Evolutionary conservation across 306 rosid genomes (phyloP), one percentile per base, ranked within the genome.

Genomic region (Argentina anserina): DNA sequence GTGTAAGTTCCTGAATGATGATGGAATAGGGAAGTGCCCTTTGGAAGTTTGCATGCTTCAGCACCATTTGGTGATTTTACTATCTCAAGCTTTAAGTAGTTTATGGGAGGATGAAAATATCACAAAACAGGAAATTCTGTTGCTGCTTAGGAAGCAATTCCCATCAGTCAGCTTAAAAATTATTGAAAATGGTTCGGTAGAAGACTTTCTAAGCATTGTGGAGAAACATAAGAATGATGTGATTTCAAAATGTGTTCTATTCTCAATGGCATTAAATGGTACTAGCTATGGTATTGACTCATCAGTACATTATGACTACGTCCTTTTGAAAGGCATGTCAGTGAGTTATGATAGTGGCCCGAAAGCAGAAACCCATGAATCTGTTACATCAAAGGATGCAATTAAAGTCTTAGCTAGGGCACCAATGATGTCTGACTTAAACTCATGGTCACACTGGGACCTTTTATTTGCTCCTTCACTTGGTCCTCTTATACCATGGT

Each of bases 391-490:
- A 40, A 87, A 81, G 86, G 90, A 85, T 69, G 98, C 98, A 66
- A 72, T 91, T 69, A 81, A 86, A 74, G 82, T 88, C 75, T 76
- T 94, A 67, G 86, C 78, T 3, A 86, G 83, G 82, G 91, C 95
- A 7, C 98, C 98, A 0, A 84, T 91, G 96, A 74, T 91, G 89
- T 81, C 85, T 13, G 96, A 91, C 78, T 79, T 91, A 79, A 89
- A 86, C 89, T 75, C 79, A 76, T 94, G 98, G 98, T 84, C 95
- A 37, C 98, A 91, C 81, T 94, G 98, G 98, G 97, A 91, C 79
- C 56, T 84, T 36, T 65, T 70, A 67, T 94, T 91, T 85, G 92
- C 96, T 28, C 98, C 96, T 40, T 78, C 84, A 20, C 87, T 94
- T 60, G 98, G 98, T 42, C 89, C 96, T 41, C 86, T 94, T 73